Percentiles rank a stretch among this genome's conserved stretches.
phyloP scores from a whole-genome alignment of 495 filamentous ascomycete genomes.

The Barbatosphaeria neglecta region DNA sequence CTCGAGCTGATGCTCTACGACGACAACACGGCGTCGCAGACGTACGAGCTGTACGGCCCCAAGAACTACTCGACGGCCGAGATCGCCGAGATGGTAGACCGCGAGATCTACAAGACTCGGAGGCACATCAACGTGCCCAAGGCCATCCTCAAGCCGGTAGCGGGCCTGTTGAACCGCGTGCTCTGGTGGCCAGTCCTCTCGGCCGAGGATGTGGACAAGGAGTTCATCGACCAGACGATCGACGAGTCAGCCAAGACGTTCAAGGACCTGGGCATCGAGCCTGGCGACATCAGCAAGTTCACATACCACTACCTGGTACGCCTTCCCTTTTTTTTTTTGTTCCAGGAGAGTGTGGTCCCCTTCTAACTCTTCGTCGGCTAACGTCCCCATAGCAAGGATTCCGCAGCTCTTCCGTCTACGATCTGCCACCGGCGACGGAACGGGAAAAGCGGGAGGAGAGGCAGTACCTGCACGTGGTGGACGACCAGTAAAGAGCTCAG shows the following conservation, averaged over 20 bases:
- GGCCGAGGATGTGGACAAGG: constrained; percentile 80
- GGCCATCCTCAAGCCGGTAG: constrained; percentile 56
- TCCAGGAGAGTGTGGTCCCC: not conserved
- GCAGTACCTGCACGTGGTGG: constrained; percentile 90
- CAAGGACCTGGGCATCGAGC: constrained; percentile 81
- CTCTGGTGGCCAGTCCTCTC: constrained; percentile 82
- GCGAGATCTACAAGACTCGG: constrained; percentile 81
- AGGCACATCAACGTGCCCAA: constrained; percentile 90
- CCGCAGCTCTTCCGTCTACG: constrained; percentile 72
- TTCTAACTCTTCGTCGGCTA: too few relatives aligned
- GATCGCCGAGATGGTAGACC: constrained; percentile 77
- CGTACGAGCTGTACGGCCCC: constrained; percentile 90
- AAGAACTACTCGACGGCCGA: constrained; percentile 84
- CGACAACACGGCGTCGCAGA: constrained; percentile 79
- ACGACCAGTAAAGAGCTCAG: constrained; percentile 54
- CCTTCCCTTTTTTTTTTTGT: constrained; percentile 3
- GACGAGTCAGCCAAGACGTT: constrained; percentile 90
- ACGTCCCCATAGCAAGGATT: constrained; percentile 57
- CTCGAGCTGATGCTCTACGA: constrained; percentile 82
- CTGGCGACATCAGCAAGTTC: constrained; percentile 65
- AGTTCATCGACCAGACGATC: constrained; percentile 90
- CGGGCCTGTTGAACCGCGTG: constrained; percentile 58
- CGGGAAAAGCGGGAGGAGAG: constrained; percentile 88
- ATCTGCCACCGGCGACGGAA: constrained; percentile 87
- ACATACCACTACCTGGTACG: constrained; percentile 90